phyloP scores from a whole-genome alignment of 768 basidiomycete genomes.

The Mycena belliarum region DNA sequence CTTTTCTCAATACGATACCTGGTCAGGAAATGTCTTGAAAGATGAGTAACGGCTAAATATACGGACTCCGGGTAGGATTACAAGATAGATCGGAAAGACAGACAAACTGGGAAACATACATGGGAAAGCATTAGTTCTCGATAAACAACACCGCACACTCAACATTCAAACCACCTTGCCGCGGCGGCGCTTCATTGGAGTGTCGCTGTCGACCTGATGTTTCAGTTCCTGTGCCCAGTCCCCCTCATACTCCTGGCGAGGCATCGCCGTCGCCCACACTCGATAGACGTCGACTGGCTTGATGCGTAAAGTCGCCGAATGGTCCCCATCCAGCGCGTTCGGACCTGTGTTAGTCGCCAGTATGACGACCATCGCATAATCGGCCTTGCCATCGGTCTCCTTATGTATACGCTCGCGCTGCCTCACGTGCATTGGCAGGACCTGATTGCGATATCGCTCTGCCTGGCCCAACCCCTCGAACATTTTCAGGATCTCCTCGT shows the following conservation, averaged over 20 bases:
- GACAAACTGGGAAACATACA: too few relatives aligned
- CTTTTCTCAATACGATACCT: too few relatives aligned
- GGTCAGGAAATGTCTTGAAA: too few relatives aligned
- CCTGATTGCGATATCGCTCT: neutral
- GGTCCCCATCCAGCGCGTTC: neutral
- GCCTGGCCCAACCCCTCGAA: neutral
- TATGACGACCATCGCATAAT: neutral
- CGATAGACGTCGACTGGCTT: neutral
- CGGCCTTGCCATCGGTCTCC: slow-evolving; percentile 28
- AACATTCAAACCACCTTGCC: too few relatives aligned
- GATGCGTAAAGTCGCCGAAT: neutral
- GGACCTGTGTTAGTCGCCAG: slow-evolving; percentile 4
- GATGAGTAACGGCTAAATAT: too few relatives aligned
- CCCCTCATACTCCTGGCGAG: neutral
- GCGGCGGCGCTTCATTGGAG: slow-evolving; percentile 4
- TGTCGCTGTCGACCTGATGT: slow-evolving; percentile 3
- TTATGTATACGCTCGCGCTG: slow-evolving; percentile 19
- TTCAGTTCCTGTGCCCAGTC: slow-evolving; percentile 8
- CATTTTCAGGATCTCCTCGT: neutral
- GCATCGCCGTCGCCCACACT: neutral
- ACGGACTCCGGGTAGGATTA: too few relatives aligned
- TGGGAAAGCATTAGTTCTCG: too few relatives aligned
- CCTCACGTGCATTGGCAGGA: slow-evolving; percentile 1
- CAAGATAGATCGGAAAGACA: too few relatives aligned
- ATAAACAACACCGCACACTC: too few relatives aligned